Base-by-base conservation (phyloP, 148 eudicot species). In the Spergularia bocconei region DNA sequence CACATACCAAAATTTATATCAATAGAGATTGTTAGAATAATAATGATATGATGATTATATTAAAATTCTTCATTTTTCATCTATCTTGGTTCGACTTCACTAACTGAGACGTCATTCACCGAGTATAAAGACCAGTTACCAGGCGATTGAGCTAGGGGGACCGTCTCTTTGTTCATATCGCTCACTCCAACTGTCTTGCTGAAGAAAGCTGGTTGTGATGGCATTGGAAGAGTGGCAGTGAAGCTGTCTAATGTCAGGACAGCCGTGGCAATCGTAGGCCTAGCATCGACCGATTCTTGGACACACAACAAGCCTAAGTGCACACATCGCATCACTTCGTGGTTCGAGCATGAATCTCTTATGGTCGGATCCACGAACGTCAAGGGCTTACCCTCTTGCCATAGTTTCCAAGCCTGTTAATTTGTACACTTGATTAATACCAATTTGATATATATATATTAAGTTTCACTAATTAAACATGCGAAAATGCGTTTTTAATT, bases 241-340 rank as follows among this genome's bases (percentile, higher is more conserved):
- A 50, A 56, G 17, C 77, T 75, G 53, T 38, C 58, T 25, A 82
- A 72, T 33, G 63, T 70, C 44, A 65, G 29, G 6, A 71, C 74
- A 41, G 71, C 60, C 0, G 71, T 56, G 15, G 79, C 81, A 68
- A 82, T 82, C 0, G 82, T 75, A 0, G 82, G 85, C 23, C 85
- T 82, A 5, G 67, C 21, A 4, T 69, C 71, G 0, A 48, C 44
- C 5, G 77, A 48, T 7, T 76, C 67, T 69, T 82, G 91, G 7
- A 85, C 84, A n/a, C 88, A 87, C 48, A 87, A 70, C 48, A 85
- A 59, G 11, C 80, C 85, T 6, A 82, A 60, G 13, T 82, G 80
- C 29, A 82, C 66, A 57, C 85, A 79, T 50, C 72, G 76, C 67
- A 67, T 60, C 7, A 76, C 82, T 76, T 82, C 80, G 20, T 67